phyloP scores from a whole-genome alignment of 2,329 filamentous ascomycete species.

The Hymenoscyphus albidus region DNA sequence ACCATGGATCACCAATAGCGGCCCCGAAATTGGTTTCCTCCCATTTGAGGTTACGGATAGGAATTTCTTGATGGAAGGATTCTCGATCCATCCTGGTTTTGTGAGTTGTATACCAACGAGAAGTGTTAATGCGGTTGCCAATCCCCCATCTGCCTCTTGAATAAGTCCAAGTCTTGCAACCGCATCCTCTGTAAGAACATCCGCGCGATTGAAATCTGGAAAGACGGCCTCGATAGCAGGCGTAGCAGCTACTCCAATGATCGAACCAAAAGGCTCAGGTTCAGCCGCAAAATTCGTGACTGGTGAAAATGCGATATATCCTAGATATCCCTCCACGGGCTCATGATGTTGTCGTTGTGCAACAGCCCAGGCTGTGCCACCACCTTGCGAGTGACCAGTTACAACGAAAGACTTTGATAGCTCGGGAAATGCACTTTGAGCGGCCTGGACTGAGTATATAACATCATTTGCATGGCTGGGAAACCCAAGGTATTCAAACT shows the following conservation, averaged over 20 bases:
- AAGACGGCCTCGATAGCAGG: not conserved
- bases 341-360: constrained; percentile 28
- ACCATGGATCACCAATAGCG: constrained; percentile 15
- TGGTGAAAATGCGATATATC: constrained; percentile 12
- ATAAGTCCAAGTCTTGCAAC: not conserved
- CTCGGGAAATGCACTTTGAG: constrained; percentile 39
- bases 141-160: not conserved
- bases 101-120: constrained; percentile 1
- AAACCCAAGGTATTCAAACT: constrained; percentile 40
- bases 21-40: constrained; percentile 13
- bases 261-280: constrained; percentile 3
- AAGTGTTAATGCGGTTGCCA: not conserved
- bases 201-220: constrained; percentile 5
- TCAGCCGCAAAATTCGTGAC: constrained; percentile 5
- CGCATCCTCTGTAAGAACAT: constrained; percentile 6
- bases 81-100: constrained; percentile 11
- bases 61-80: constrained; percentile 9
- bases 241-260: not conserved
- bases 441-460: constrained; percentile 42
- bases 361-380: constrained; percentile 41
- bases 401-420: constrained; percentile 40
- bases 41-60: constrained; percentile 4
- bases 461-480: constrained; percentile 42
- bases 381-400: constrained; percentile 47
- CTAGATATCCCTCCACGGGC: constrained; percentile 15